Conservation (phyloP, 345 rosid species). For the Euphorbia pulcherrima region DNA sequence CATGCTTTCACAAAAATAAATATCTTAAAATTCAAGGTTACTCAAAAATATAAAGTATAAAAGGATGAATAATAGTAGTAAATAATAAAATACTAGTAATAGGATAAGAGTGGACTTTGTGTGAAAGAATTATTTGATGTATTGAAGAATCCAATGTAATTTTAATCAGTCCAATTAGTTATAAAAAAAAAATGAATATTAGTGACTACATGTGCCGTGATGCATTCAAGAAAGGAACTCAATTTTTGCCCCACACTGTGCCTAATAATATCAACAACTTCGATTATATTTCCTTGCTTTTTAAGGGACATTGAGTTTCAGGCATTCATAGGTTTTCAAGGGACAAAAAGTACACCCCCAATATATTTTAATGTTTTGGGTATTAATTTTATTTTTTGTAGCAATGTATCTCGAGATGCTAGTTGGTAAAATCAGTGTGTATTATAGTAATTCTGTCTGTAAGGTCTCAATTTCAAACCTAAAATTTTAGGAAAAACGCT, state of each 20-base stretch:
- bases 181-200: not conserved
- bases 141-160: conserved; percentile 2
- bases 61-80: not conserved
- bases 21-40: not conserved
- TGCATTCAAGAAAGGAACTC: conserved; percentile 2
- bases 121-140: conserved; percentile 12
- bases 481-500: too few relatives aligned
- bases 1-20: not conserved
- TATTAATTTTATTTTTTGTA: too few relatives aligned
- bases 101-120: not conserved
- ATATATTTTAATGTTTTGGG: too few relatives aligned
- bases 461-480: too few relatives aligned
- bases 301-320: conserved; percentile 16
- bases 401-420: too few relatives aligned
- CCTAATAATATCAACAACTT: conserved; percentile 14
- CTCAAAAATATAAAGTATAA: not conserved
- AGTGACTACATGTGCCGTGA: conserved; percentile 11
- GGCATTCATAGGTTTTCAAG: conserved; percentile 7
- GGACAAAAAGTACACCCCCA: not conserved
- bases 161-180: not conserved
- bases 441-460: too few relatives aligned
- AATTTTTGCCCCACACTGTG: not conserved
- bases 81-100: not conserved
- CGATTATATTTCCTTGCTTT: conserved; percentile 14
- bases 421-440: too few relatives aligned